Conservation (phyloP, 768 basidiomycete species). For the Naganishia vaughanmartiniae region DNA sequence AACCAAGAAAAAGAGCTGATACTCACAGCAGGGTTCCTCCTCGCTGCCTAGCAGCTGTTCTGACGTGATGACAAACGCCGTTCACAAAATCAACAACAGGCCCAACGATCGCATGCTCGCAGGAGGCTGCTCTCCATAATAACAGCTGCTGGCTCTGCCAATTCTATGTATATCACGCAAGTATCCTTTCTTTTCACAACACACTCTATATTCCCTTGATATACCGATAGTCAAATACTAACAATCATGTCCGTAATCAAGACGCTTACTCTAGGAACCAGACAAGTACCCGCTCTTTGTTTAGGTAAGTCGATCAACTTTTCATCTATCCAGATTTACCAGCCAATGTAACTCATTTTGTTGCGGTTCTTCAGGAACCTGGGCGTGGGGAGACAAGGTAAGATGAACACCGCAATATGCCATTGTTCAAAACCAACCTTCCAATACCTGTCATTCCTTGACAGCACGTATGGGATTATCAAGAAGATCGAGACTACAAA, state of each 20-base stretch:
- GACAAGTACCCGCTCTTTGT: conserved; percentile 44
- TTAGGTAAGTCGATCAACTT: conserved; percentile 47
- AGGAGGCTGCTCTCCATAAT: too few relatives aligned
- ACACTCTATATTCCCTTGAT: too few relatives aligned
- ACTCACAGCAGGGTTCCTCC: not conserved
- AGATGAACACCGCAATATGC: not conserved
- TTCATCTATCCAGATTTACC: conserved; percentile 21
- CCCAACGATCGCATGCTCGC: not conserved
- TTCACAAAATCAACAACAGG: not conserved
- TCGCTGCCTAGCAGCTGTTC: not conserved
- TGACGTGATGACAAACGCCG: not conserved
- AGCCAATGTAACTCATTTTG: not conserved
- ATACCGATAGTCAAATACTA: not conserved
- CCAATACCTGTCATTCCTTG: conserved; percentile 5
- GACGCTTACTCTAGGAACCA: conserved; percentile 34
- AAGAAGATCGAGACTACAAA: conserved; percentile 36
- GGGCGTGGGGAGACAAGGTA: conserved; percentile 28
- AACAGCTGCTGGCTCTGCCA: too few relatives aligned
- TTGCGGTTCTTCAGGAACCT: conserved; percentile 4
- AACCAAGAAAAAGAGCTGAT: not conserved
- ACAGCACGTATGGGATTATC: conserved; percentile 34
- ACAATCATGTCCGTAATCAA: conserved; percentile 18
- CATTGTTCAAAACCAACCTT: not conserved
- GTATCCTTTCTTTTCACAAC: too few relatives aligned
- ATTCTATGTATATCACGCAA: too few relatives aligned